These are phyloP conservation scores for Mayamaea pseudoterrestris DNA, from an alignment of 108 stramenopile species.

Conservation along the genomic window DNA sequence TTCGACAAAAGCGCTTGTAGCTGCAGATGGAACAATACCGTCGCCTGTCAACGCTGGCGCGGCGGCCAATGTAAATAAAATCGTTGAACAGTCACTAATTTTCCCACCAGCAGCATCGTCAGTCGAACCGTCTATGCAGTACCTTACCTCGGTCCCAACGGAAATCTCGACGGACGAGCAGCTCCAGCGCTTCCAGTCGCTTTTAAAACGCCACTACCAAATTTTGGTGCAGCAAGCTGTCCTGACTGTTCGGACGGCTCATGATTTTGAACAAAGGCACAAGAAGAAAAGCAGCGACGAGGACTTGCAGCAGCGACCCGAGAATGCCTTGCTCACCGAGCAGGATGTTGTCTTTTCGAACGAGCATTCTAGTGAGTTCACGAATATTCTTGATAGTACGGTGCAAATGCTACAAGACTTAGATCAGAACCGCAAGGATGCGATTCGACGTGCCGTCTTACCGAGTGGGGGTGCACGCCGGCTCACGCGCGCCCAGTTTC, in stretches of 20 bases:
- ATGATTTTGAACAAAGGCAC: slow-evolving; percentile 23
- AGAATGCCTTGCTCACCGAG: slow-evolving; percentile 4
- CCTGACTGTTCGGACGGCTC: slow-evolving; percentile 60
- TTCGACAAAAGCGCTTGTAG: too few relatives aligned
- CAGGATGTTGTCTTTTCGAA: too few relatives aligned
- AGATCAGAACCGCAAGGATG: slow-evolving; percentile 82
- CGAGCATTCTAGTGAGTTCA: slow-evolving; percentile 70
- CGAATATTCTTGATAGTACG: slow-evolving; percentile 65
- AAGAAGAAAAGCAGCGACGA: not conserved
- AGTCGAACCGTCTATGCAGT: too few relatives aligned
- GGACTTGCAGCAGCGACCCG: slow-evolving; percentile 1
- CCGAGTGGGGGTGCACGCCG: slow-evolving; percentile 29
- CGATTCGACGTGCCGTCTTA: slow-evolving; percentile 60
- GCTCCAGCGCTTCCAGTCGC: slow-evolving; percentile 26
- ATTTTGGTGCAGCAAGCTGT: slow-evolving; percentile 65
- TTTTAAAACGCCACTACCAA: slow-evolving; percentile 68
- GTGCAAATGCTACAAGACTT: slow-evolving; percentile 83
- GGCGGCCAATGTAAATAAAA: too few relatives aligned
- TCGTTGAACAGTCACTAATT: too few relatives aligned
- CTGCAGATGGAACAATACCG: too few relatives aligned
- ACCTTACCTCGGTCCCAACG: not conserved
- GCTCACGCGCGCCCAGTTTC: slow-evolving; percentile 71
- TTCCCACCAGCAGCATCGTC: not conserved
- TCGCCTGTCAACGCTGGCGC: too few relatives aligned
- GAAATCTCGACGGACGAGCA: slow-evolving; percentile 20